Base-by-base conservation (phyloP, 257 asterid species). In the Solanum verrucosum region DNA sequence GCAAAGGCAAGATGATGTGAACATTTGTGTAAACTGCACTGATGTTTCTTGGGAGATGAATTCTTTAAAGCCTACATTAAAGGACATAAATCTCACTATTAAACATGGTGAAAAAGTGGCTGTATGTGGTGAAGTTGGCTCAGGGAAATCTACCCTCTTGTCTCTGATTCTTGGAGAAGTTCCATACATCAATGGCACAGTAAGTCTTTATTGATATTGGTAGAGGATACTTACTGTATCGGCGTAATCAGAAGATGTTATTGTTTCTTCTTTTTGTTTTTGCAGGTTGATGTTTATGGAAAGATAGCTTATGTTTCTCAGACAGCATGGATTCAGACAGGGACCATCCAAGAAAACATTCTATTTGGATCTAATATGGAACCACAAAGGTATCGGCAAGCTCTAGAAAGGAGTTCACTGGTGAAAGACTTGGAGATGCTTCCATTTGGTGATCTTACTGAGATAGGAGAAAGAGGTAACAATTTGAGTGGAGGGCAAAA, bases 401-500 rank as follows among this genome's bases (percentile, higher is more conserved):
- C 96, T 42, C 63, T 96, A 13, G 95, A 94, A 89, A 94, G 93
- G 83, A 95, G 98, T 89, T 92, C 97, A 1, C 93, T 96, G n/a
- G 89, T 90, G 23, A 95, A 95, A 90, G 98, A 96, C 86, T 95
- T 95, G 42, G 99, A 96, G 90, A 91, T 96, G 59, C 89, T 95
- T 33, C 98, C 99, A 8, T 89, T 92, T 87, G 98, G 99, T n/a
- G 99, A 96, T 93, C 96, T 92, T 44, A 96, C 99, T 23, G 98
- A 94, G 90, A 96, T 96, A 37, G 99, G 99, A 9, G 99, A 96
- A 93, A 92, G 98, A 90, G 99, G 99, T 73, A 96, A 94, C 79
- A 96, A 96, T 90, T 98, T 95, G 35, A 96, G 99, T 77, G 98
- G 99, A 46, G 99, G 98, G 25, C 98, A 96, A 88, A 96, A 96